Base-by-base conservation (phyloP, 2,329 filamentous ascomycete species). In the Botryotinia calthae region DNA sequence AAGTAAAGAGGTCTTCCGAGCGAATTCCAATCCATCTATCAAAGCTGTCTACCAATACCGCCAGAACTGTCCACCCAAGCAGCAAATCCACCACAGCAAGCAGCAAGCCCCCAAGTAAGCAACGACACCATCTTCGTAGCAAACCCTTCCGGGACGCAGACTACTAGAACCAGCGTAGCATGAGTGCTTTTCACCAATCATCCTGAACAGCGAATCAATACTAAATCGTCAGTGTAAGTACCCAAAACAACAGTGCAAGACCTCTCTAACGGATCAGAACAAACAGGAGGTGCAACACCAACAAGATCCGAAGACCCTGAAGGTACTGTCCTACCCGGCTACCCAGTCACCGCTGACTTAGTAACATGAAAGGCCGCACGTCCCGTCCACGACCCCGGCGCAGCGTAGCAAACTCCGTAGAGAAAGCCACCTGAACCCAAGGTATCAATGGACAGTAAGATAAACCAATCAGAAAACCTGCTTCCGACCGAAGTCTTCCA, bases 261-360 rank as follows among this genome's bases (percentile, higher is more conserved):
- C 65, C 65, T 67, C 65, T 67, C 65, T 67, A 42, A 56, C 48
- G 37, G 65, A 22, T 67, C 65, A 67, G 48, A 31, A 56, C 65
- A 40, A 67, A 67, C 1, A 42, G 34, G 65, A 34, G 48, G 48
- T 67, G 48, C 48, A 67, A 51, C 48, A 42, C 65, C 34, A 20
- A 56, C 48, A 18, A 67, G 48, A 20, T 42, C n/a, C 48, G 34
- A 44, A 67, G 65, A 42, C 65, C 48, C 5, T 3, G n/a, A 56
- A 42, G n/a, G 37, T 5, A 31, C 37, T 42, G 48, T 31, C 48
- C 65, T 67, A 67, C 65, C 65, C 65, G 31, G 16, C 54, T 20
- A 48, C 37, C 48, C 65, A 67, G 34, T 67, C 48, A 56, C 65
- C 34, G 65, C 65, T 56, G 65, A 56, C 65, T 67, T 6, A 10